Evolutionary conservation across 257 asterid genomes (phyloP), one percentile per base, ranked within the genome.

Genomic region (Anisodus acutangulus): DNA sequence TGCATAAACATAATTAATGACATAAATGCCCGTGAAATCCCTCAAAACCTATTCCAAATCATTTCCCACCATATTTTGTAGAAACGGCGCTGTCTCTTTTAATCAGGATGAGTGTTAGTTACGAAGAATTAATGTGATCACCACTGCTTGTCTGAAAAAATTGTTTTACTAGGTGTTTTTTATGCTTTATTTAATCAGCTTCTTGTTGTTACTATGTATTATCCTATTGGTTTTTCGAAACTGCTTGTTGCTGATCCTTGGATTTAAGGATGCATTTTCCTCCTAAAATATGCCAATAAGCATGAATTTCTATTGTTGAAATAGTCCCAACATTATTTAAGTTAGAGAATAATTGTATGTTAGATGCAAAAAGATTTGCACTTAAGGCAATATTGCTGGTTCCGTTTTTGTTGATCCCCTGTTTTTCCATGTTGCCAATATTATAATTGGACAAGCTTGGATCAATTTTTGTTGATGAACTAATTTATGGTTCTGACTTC

Each of bases 341-440:
- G 43, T 39, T 39, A 2, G 59, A 54, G 6, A 54, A 54, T 4
- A 54, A 13, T 54, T 54, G 59, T 54, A 6, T 68, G 26, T 37
- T 37, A 37, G 37, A 7, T 68, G 54, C 78, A 3, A 67, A 54
- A 16, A 58, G 62, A 55, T 4, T 55, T 55, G 7, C 0, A 59
- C 7, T 15, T 45, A 69, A 39, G 78, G 57, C 57, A 71, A 71
- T 17, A 43, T 71, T 71, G 79, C 79, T 37, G 37, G n/a, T 6
- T 72, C 19, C 47, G 60, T 72, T 2, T 72, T 10, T 72, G 59
- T 47, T 72, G 80, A 19, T 47, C 39, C 59, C 19, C 59, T 72
- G 59, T 47, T 47, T 68, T 72, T 72, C n/a, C 80, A 59, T 72
- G 41, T 71, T 45, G 37, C 79, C 17, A 6, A 71, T 71, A 71